Evolutionary conservation across 192 early-diverging fungal genomes (phyloP).

Genomic region (Podochytrium sp.): DNA sequence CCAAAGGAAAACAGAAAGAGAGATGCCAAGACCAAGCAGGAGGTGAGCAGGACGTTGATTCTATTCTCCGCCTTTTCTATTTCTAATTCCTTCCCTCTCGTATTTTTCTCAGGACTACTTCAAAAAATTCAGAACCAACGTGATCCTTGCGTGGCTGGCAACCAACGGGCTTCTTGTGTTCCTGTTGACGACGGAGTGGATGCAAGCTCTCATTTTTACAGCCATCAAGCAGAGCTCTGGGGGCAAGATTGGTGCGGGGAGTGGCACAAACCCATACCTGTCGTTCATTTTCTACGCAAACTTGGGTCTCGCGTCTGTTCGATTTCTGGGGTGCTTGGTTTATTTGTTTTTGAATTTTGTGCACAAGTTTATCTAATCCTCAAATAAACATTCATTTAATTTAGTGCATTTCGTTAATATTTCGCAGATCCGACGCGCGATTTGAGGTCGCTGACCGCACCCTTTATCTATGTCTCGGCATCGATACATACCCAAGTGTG

Average conservation of each 20-base stretch:
- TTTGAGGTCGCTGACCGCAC: conserved; percentile 27
- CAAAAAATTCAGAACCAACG: conserved; percentile 48
- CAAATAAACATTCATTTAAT: too few relatives aligned
- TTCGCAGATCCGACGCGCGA: conserved; percentile 61
- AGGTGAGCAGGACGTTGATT: conserved; percentile 33
- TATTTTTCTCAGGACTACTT: conserved; percentile 48
- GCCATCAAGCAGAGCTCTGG: conserved; percentile 14
- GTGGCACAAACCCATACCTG: conserved; percentile 65
- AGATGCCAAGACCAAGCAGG: conserved; percentile 80
- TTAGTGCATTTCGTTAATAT: conserved; percentile 58
- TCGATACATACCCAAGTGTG: neutral
- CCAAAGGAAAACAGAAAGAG: conserved; percentile 58
- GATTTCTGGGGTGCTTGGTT: conserved; percentile 74
- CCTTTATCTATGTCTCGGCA: conserved; percentile 3
- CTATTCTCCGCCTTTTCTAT: neutral
- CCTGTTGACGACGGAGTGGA: conserved; percentile 41
- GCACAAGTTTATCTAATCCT: conserved; percentile 28
- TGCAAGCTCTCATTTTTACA: conserved; percentile 6
- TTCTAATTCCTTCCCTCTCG: neutral
- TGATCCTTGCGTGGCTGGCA: conserved; percentile 48
- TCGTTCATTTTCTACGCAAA: conserved; percentile 87
- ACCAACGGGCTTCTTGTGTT: conserved; percentile 48
- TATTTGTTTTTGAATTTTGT: conserved; percentile 72
- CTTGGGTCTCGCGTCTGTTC: conserved; percentile 68
- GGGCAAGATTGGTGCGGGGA: conserved; percentile 13